Percentiles rank a stretch among this genome's conserved stretches.
Evolutionary conservation across 75 land plant genomes (phyloP).

Genomic region (Pinus taeda): DNA sequence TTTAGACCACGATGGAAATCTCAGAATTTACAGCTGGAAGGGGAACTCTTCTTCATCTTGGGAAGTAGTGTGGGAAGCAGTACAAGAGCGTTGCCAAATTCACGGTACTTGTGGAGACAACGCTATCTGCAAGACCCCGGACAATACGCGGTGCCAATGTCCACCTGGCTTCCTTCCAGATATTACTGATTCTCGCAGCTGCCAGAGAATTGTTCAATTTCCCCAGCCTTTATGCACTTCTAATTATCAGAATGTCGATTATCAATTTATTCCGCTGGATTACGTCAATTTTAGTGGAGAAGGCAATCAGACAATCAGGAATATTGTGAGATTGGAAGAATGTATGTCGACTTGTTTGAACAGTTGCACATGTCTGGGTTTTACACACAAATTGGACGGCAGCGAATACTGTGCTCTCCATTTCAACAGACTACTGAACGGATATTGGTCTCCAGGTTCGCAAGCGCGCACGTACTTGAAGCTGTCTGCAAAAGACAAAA

Average conservation of each 20-base stretch:
- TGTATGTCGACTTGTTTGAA: conserved; percentile 21
- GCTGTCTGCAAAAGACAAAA: conserved; percentile 19
- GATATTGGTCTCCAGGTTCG: conserved; percentile 49
- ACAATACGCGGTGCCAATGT: conserved; percentile 22
- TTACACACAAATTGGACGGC: conserved; percentile 27
- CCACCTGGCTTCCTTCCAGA: conserved; percentile 26
- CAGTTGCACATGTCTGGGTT: conserved; percentile 28
- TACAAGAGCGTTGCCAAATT: not conserved
- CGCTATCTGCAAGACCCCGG: conserved; percentile 15
- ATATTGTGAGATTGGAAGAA: not conserved
- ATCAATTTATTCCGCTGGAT: conserved; percentile 39
- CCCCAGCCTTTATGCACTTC: not conserved
- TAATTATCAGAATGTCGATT: not conserved
- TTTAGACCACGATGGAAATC: conserved; percentile 28
- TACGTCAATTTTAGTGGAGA: conserved; percentile 31
- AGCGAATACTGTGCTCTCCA: conserved; percentile 16
- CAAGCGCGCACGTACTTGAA: conserved; percentile 20
- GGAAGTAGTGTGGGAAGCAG: not conserved
- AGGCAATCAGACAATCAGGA: not conserved
- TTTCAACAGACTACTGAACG: conserved; percentile 12
- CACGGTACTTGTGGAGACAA: not conserved
- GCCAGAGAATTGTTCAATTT: not conserved
- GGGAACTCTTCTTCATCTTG: not conserved
- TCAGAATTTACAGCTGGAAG: conserved; percentile 25
- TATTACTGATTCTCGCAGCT: too few species aligned